Conservation (phyloP, 2,329 filamentous ascomycete genomes). For the Colletotrichum sp. region DNA sequence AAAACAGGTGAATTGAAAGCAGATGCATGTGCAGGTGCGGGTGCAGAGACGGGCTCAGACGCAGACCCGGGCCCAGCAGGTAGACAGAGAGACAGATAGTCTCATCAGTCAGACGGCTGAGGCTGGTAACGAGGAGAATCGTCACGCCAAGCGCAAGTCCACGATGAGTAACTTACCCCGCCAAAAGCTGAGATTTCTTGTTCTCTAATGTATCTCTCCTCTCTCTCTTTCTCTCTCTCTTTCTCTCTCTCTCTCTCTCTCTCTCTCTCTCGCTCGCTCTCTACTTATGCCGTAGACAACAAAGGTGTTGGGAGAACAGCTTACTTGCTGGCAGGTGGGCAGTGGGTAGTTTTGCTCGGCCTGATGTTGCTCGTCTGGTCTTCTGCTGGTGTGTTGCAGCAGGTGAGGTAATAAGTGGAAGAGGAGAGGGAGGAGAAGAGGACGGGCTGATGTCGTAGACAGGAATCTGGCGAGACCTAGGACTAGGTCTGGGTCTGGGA, state of each 20-base stretch:
- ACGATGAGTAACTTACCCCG: neutral
- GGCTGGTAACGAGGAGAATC: neutral
- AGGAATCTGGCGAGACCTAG: neutral
- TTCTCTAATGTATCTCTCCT: neutral
- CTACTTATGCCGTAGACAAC: neutral
- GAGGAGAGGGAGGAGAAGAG: neutral
- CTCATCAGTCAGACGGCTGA: neutral
- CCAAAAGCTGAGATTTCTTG: neutral
- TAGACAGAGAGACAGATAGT: neutral
- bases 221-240: neutral
- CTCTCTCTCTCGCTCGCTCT: neutral
- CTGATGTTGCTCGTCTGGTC: conserved; percentile 1
- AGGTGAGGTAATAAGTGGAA: neutral
- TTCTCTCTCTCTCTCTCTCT: neutral
- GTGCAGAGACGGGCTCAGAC: neutral
- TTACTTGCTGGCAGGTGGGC: neutral
- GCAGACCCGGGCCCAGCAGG: neutral
- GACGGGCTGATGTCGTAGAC: neutral
- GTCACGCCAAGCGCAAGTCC: neutral
- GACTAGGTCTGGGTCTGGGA: neutral
- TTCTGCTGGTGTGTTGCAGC: neutral
- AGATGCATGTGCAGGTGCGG: neutral
- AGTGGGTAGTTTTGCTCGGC: neutral
- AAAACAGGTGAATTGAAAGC: neutral
- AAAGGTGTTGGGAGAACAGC: neutral